Conservation (phyloP, 2,329 filamentous ascomycete species). For the Coniochaeta sp. region DNA sequence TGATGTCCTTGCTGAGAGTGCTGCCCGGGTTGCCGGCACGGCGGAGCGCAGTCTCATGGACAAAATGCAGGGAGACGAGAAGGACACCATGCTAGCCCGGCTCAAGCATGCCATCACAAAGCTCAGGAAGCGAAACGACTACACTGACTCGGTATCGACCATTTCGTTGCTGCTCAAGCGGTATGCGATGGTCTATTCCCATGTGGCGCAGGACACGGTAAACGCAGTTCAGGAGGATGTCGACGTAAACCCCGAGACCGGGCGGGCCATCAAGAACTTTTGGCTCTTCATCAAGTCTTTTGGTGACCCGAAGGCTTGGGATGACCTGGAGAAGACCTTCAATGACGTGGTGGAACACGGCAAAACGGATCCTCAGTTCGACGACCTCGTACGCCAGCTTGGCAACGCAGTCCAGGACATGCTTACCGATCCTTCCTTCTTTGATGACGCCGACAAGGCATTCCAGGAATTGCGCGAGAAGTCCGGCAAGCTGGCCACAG, state of each 20-base stretch:
- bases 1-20: constrained; percentile 45
- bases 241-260: constrained; percentile 65
- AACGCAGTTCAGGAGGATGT: constrained; percentile 64
- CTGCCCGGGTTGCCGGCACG: constrained; percentile 45
- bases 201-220: constrained; percentile 60
- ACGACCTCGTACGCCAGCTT: constrained; percentile 66
- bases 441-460: constrained; percentile 61
- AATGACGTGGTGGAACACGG: constrained; percentile 67
- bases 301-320: constrained; percentile 68
- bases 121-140: constrained; percentile 70
- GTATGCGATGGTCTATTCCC: constrained; percentile 73
- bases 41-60: constrained; percentile 66
- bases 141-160: constrained; percentile 78
- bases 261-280: constrained; percentile 70
- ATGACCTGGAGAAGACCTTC: constrained; percentile 62
- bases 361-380: constrained; percentile 73
- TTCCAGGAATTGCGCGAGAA: constrained; percentile 44
- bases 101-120: constrained; percentile 70
- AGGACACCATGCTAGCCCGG: constrained; percentile 64
- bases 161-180: constrained; percentile 68
- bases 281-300: constrained; percentile 78
- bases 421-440: constrained; percentile 79
- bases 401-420: constrained; percentile 72
- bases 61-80: constrained; percentile 66
- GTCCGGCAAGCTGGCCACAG: constrained; percentile 56